Evolutionary conservation across 2,329 filamentous ascomycete species (phyloP).

Genomic region (Lanzia echinophila): DNA sequence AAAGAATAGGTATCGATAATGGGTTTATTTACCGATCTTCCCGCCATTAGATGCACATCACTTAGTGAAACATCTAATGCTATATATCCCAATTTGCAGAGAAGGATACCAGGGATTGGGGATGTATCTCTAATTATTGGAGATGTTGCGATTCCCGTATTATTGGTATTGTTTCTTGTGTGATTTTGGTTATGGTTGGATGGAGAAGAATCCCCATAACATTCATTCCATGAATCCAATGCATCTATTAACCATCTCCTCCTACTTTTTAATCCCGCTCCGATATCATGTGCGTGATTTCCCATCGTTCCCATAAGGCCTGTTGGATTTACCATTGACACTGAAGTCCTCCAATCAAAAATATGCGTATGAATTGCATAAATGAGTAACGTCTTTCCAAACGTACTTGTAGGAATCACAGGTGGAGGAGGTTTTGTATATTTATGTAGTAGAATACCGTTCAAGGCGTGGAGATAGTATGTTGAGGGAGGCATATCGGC

Average conservation of each 20-base stretch:
- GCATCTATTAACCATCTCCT: conserved; percentile 23
- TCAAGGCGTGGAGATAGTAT: conserved; percentile 26
- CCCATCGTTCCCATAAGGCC: conserved; percentile 24
- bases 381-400: conserved; percentile 25
- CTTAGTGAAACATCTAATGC: conserved; percentile 23
- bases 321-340: conserved; percentile 26
- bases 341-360: conserved; percentile 27
- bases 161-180: too few relatives aligned
- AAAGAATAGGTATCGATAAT: too few relatives aligned
- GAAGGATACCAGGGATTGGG: conserved; percentile 15
- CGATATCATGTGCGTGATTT: conserved; percentile 22
- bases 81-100: conserved; percentile 23
- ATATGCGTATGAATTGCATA: conserved; percentile 27
- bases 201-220: conserved; percentile 18
- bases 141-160: too few relatives aligned
- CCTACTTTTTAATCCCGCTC: conserved; percentile 16
- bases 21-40: conserved; percentile 19
- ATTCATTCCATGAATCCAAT: conserved; percentile 23
- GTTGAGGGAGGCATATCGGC: conserved; percentile 18
- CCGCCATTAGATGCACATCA: conserved; percentile 27
- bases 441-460: conserved; percentile 25
- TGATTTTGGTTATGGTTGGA: too few relatives aligned
- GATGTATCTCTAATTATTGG: not conserved
- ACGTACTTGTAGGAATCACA: conserved; percentile 17
- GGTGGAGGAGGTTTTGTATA: conserved; percentile 25